Base-by-base conservation (phyloP, 176 grass and related monocot species). In the Typha latifolia region DNA sequence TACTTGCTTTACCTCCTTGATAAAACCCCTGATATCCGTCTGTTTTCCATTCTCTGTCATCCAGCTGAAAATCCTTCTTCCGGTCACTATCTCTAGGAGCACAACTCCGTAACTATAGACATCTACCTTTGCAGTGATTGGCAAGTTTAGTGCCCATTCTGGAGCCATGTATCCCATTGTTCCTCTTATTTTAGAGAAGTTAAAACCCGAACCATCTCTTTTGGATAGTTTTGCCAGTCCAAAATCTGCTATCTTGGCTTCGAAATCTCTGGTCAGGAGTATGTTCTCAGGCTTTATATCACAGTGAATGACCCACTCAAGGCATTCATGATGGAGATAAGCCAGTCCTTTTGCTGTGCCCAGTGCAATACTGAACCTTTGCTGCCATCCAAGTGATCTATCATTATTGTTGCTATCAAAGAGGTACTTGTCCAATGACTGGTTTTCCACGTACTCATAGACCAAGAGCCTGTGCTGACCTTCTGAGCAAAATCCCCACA, bases 211-310 rank as follows among this genome's bases (percentile, higher is more conserved):
- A 12, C 62, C 80, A 1, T 74, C 78, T 68, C 86, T 61, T 18
- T 84, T 84, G 19, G 75, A 90, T 59, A 95, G 80, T 56, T 90
- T 95, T 47, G 86, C 77, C 5, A 95, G 69, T 64, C 86, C 83
- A 34, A 95, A 95, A 77, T 95, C 83, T 51, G 81, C 83, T 72
- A 90, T 87, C 72, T 95, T 95, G 14, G 83, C 77, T 63, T 95
- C 83, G 24, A 95, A 95, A 67, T 90, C 86, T 69, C 78, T 75
- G 27, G 73, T 83, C 29, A 95, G 49, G 2, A 95, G 75, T 76
- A 90, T 95, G 20, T 95, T 90, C 72, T 95, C 90, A 63, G 90
- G 90, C 72, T 95, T 95, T 56, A 95, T 72, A 69, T 95, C 86
- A 73, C 90, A 95, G 74, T 95, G 90, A 53, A 95, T 80, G 63